Evolutionary conservation across 1,139 yeast species (phyloP).

Genomic region (Kluyveromyces sp.): DNA sequence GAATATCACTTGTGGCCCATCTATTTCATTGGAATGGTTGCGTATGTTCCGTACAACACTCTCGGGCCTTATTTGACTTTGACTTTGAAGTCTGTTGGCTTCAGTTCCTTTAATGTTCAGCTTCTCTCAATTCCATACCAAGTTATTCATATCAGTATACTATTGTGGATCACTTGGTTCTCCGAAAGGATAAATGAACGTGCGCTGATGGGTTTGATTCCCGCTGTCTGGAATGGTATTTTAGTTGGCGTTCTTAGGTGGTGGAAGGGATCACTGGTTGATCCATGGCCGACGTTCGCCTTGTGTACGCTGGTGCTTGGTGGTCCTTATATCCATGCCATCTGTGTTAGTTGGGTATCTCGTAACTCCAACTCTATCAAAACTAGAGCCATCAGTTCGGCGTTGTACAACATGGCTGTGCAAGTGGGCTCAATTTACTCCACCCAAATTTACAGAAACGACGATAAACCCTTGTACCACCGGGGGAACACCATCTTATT

Average conservation of each 20-base stretch:
- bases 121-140: slow-evolving; percentile 44
- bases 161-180: slow-evolving; percentile 37
- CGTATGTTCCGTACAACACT: slow-evolving; percentile 39
- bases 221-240: slow-evolving; percentile 39
- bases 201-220: slow-evolving; percentile 32
- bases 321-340: slow-evolving; percentile 43
- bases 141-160: slow-evolving; percentile 35
- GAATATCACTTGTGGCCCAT: slow-evolving; percentile 58
- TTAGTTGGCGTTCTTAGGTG: slow-evolving; percentile 40
- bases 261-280: slow-evolving; percentile 42
- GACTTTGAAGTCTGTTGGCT: slow-evolving; percentile 39
- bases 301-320: slow-evolving; percentile 41
- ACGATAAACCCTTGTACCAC: slow-evolving; percentile 52
- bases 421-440: slow-evolving; percentile 45
- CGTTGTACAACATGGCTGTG: slow-evolving; percentile 55
- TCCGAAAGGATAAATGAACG: slow-evolving; percentile 39
- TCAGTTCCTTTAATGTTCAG: slow-evolving; percentile 41
- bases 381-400: slow-evolving; percentile 52
- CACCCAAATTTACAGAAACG: slow-evolving; percentile 37
- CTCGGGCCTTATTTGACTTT: slow-evolving; percentile 38
- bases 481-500: slow-evolving; percentile 46
- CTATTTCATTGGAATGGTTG: slow-evolving; percentile 44
- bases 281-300: slow-evolving; percentile 47
- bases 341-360: slow-evolving; percentile 53
- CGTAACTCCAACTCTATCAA: slow-evolving; percentile 53